phyloP scores from a whole-genome alignment of 257 asterid species.

The Solanum pimpinellifolium region DNA sequence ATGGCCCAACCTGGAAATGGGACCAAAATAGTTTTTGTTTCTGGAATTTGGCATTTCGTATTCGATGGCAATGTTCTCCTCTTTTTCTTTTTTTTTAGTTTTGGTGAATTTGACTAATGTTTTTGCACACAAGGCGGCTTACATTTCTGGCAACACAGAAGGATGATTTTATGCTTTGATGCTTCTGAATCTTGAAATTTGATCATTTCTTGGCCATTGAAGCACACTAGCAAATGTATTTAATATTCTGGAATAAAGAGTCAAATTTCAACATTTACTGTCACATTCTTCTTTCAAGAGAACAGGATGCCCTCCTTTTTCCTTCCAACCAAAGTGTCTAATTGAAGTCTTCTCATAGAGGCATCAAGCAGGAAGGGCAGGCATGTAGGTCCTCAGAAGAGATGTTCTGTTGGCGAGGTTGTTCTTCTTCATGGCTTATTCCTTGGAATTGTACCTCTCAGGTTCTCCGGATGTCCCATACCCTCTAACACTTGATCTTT shows the following conservation, averaged over 20 bases:
- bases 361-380: neutral
- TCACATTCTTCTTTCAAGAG: neutral
- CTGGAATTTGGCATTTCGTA: neutral
- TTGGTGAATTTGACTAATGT: neutral
- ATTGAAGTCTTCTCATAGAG: neutral
- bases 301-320: neutral
- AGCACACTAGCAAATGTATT: neutral
- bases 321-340: neutral
- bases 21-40: neutral
- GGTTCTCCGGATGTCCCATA: constrained; percentile 32
- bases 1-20: neutral
- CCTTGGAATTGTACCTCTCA: constrained; percentile 32
- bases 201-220: neutral
- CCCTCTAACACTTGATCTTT: constrained; percentile 25
- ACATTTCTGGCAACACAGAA: neutral
- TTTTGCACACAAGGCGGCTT: neutral
- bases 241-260: neutral
- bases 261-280: neutral
- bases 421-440: constrained; percentile 32
- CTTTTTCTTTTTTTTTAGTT: neutral
- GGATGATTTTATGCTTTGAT: neutral
- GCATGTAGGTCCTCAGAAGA: neutral
- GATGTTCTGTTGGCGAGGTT: constrained; percentile 23
- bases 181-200: neutral
- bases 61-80: neutral